A percentile compares a stretch with the other conserved stretches of the same genome.
Evolutionary conservation across 2,329 filamentous ascomycete species (phyloP).

Genomic region (Geosmithia putterillii): DNA sequence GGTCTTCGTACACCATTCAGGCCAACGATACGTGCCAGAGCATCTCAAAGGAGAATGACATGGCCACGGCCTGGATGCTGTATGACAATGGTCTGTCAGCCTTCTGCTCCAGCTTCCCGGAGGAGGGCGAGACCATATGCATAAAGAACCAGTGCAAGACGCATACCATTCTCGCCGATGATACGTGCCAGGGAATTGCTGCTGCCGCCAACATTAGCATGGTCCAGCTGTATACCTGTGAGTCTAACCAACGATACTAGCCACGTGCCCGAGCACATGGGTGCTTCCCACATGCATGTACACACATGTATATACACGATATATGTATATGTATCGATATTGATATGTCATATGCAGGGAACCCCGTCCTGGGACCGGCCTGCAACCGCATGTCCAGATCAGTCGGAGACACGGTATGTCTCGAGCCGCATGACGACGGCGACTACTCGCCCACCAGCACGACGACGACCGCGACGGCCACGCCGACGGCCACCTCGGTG

Average conservation of each 20-base stretch:
- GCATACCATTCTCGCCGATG: conserved; percentile 1
- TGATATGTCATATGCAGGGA: too few relatives aligned
- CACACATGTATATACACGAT: too few relatives aligned
- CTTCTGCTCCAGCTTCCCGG: conserved; percentile 1
- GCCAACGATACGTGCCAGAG: conserved; percentile 3
- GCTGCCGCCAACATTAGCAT: neutral
- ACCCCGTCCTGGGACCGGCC: neutral
- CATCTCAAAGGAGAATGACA: conserved; percentile 2
- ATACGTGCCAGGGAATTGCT: conserved; percentile 2
- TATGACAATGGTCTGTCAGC: conserved; percentile 3
- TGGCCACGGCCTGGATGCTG: conserved; percentile 5
- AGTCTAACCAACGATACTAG: too few relatives aligned
- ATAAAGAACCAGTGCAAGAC: conserved; percentile 3
- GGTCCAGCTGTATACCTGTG: conserved; percentile 1
- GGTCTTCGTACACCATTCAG: conserved; percentile 4
- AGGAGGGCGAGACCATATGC: neutral
- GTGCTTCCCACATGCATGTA: too few relatives aligned
- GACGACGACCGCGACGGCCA: neutral
- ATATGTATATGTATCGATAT: too few relatives aligned
- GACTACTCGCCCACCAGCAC: conserved; percentile 1
- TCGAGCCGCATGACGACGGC: conserved; percentile 2
- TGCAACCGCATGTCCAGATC: conserved; percentile 2
- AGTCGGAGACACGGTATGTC: conserved; percentile 3
- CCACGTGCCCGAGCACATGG: too few relatives aligned
- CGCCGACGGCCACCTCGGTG: conserved; percentile 3